These are phyloP conservation scores for Talaromyces sp. DNA, from an alignment of 2,329 filamentous ascomycete species.

Conservation along the genomic window DNA sequence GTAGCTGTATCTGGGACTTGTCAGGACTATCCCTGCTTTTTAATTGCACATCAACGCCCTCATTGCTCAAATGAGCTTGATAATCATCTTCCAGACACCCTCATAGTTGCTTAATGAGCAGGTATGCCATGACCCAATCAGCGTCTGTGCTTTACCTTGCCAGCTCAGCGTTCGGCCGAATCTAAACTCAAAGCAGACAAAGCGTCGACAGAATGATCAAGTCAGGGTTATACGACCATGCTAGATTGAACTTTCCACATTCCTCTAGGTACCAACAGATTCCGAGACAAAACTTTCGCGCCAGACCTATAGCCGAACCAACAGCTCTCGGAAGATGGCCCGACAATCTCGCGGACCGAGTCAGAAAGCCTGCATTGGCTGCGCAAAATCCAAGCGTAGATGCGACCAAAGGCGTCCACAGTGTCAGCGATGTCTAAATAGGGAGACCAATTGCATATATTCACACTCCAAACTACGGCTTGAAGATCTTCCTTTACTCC, in stretches of 20 bases:
- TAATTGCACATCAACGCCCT: background rate
- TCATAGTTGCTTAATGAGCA: conserved; percentile 9
- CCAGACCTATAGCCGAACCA: background rate
- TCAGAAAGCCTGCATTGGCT: background rate
- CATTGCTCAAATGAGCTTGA: conserved; percentile 4
- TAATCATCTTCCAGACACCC: conserved; percentile 2
- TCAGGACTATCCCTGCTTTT: background rate
- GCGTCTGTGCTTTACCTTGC: background rate
- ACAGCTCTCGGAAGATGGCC: background rate
- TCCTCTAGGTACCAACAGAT: background rate
- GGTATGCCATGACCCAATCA: background rate
- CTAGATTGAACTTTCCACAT: background rate
- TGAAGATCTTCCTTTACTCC: background rate
- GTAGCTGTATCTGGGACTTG: background rate
- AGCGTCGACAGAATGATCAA: background rate
- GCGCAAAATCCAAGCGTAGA: conserved; percentile 1
- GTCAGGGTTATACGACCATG: background rate
- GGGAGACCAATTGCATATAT: background rate
- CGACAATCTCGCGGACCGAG: background rate
- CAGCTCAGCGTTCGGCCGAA: background rate
- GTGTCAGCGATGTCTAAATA: background rate
- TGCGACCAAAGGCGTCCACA: background rate
- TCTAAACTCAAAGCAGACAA: background rate
- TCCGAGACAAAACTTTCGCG: background rate
- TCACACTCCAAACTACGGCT: background rate